Percentiles rank a stretch among this genome's conserved stretches.
phyloP scores from a whole-genome alignment of 148 eudicot genomes.

The Camellia japonica region DNA sequence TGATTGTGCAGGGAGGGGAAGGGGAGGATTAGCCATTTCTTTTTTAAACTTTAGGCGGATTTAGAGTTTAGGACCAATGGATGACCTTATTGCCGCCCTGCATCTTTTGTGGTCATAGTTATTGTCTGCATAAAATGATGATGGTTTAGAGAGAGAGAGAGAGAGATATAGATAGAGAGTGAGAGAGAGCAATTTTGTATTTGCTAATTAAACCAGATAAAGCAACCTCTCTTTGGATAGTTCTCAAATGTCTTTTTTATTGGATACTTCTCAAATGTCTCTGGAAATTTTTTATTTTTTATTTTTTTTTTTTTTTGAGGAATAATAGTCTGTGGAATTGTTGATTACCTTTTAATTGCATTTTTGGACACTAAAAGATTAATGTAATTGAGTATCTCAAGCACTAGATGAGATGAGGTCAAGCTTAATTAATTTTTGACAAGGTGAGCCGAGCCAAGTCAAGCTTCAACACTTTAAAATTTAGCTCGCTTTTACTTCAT shows the following conservation, averaged over 20 bases:
- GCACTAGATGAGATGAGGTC: no score
- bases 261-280: not conserved
- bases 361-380: no score
- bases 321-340: no score
- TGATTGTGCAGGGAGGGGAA: not conserved
- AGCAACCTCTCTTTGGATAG: not conserved
- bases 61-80: not conserved
- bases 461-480: no score
- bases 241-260: conserved; percentile 52
- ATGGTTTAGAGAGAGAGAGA: not conserved
- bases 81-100: not conserved
- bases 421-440: no score
- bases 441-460: no score
- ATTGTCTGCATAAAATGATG: not conserved
- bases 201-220: conserved; percentile 5
- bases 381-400: no score
- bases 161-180: not conserved
- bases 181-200: conserved; percentile 5
- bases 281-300: not conserved
- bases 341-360: no score
- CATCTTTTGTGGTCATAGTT: not conserved
- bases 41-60: not conserved
- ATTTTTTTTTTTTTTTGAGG: not conserved
- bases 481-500: no score
- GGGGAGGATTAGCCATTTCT: not conserved